Evolutionary conservation across 1,139 yeast genomes (phyloP), one percentile per base, ranked within the genome.

Genomic region (Candida glucosophila): DNA sequence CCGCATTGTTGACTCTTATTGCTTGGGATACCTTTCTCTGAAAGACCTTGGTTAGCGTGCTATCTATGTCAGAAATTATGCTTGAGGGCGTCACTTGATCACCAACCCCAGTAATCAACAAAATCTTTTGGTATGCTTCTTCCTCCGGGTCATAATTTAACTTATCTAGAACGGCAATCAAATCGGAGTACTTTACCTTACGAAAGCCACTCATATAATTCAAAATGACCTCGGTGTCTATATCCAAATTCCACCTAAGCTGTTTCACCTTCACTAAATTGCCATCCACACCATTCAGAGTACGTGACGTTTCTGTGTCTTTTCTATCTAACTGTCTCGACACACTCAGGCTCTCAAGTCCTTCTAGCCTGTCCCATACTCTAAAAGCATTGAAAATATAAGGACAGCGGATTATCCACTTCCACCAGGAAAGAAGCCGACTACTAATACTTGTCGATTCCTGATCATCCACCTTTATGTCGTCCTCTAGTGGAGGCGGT

Each of bases 171-270:
- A 70, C 67, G 1, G 47, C 30, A 4, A 56, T 28, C 40, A 78
- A 53, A 26, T 75, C 79, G 4, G 60, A 50, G 13, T 44, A 41
- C 5, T 53, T 52, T 7, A 71, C 63, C 11, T 61, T 55, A 14
- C 47, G 35, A 36, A 76, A 69, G 2, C 77, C 76, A 22, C 47
- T 39, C 1, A 68, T 60, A 34, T 77, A 76, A 27, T 59, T 59
- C 31, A 81, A 51, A 43, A 80, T 66, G 3, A 73, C 56, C 3
- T 39, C 35, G 0, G 86, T 66, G 29, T 71, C 61, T 8, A 77
- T 69, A 45, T 78, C 85, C 36, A 79, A 43, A 43, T 81, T 80
- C 80, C 85, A 77, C 26, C 86, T 52, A 24, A 80, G 58, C 45
- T 80, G 92, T 18, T 73, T 57, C 23, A 67, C 46, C 29, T 73